Evolutionary conservation across 2,329 filamentous ascomycete species (phyloP).

Genomic region (Arthrobotrys pseudoclavata): DNA sequence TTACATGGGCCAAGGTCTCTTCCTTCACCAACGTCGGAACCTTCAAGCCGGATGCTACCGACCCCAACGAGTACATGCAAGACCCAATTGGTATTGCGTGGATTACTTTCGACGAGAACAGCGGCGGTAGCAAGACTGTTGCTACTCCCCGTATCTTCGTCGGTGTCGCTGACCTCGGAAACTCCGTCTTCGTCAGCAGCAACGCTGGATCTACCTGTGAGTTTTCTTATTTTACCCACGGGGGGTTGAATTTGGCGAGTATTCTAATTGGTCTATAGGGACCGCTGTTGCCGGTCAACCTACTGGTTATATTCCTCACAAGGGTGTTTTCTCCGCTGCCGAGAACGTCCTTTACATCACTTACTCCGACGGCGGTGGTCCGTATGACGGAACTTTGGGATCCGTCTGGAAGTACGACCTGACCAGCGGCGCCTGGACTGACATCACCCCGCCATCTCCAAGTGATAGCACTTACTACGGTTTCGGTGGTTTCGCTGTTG

Average conservation of each 20-base stretch:
- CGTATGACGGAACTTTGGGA: constrained; percentile 72
- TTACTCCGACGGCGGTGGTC: constrained; percentile 72
- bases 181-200: constrained; percentile 71
- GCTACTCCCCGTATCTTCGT: constrained; percentile 73
- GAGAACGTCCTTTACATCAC: constrained; percentile 72
- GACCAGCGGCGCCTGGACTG: constrained; percentile 69
- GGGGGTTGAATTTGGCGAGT: too few species aligned
- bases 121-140: constrained; percentile 66
- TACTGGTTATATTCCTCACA: constrained; percentile 71
- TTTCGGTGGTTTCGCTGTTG: constrained; percentile 72
- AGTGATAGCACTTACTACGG: constrained; percentile 67
- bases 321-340: constrained; percentile 69
- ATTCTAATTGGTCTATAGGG: constrained; percentile 62
- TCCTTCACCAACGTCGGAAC: constrained; percentile 71
- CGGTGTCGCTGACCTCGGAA: constrained; percentile 70
- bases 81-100: constrained; percentile 70
- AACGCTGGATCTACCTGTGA: constrained; percentile 71
- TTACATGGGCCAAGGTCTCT: constrained; percentile 70
- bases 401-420: constrained; percentile 73
- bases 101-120: constrained; percentile 72
- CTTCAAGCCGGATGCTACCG: constrained; percentile 68
- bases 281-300: constrained; percentile 70
- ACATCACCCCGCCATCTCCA: constrained; percentile 71
- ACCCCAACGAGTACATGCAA: constrained; percentile 68
- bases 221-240: neutral